Evolutionary conservation across 2,329 filamentous ascomycete species (phyloP), one percentile per base, ranked within the genome.

Genomic region (Didymella pinodella): DNA sequence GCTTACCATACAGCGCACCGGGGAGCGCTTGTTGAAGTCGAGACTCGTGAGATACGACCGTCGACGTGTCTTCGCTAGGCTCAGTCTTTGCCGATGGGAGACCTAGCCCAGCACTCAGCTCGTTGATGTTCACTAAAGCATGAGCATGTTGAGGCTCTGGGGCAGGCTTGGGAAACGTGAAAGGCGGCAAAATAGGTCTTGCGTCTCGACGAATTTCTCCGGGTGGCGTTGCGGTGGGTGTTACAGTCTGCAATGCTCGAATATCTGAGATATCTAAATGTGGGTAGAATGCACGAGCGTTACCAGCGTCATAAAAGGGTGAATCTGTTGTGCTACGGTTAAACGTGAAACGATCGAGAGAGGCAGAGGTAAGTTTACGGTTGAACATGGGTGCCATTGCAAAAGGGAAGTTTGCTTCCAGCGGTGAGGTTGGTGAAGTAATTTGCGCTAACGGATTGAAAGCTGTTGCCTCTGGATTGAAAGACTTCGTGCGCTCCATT

Each of bases 1-100:
- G 66, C 62, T 66, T 65, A 63, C 62, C 61, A 55, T 62, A 59
- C 8, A 67, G 54, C 18, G 29, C 46, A 34, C 59, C 49, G 10
- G 47, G 41, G 31, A 41, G 12, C 16, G 41, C 40, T 26, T 63
- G 56, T 22, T 48, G 44, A 31, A 22, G 2, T 25, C 34, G 55
- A 26, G 48, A 61, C 28, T 50, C 46, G 11, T 57, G 48, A n/a
- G 57, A 56, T 18, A 18, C 26, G 3, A 44, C 29, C 41, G 50
- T 29, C 14, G 45, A 57, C 5, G 48, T 52, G 7, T 53, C 45
- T 6, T 47, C 29, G 5, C 10, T 54, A 0, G 12, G 4, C 1
- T 47, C 44, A 2, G 25, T 47, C 36, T 54, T 51, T 25, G 52
- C 48, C 7, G 58, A 36, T 1, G 65, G 64, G 7, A 67, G 60